These are phyloP conservation scores for Polytrichum commune DNA, from an alignment of 225 moss, liverwort and hornwort species.

Conservation along the genomic window DNA sequence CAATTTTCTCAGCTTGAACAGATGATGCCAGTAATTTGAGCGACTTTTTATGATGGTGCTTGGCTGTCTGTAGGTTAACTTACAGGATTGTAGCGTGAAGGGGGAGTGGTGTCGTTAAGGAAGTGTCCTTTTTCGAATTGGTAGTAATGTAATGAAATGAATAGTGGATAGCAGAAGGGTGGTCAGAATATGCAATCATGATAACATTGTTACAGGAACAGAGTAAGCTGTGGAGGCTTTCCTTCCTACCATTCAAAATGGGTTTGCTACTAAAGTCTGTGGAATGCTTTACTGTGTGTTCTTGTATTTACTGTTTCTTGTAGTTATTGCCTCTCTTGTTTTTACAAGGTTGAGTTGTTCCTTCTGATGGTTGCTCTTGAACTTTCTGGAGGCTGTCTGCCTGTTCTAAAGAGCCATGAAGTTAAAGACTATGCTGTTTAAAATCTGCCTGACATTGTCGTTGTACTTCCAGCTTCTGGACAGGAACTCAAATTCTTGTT, in stretches of 20 bases:
- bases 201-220: background rate
- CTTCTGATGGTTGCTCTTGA: background rate
- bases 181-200: background rate
- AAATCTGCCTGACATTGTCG: background rate
- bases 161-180: too few relatives aligned
- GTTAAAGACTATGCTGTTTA: background rate
- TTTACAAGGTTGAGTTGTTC: background rate
- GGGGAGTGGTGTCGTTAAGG: too few relatives aligned
- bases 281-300: too few relatives aligned
- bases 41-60: too few relatives aligned
- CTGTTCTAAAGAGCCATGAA: background rate
- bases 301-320: background rate
- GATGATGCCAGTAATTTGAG: too few relatives aligned
- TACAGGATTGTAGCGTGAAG: too few relatives aligned
- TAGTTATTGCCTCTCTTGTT: background rate
- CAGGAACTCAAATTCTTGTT: too few relatives aligned
- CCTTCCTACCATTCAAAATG: background rate
- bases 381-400: background rate
- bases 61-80: too few relatives aligned
- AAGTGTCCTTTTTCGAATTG: too few relatives aligned
- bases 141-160: too few relatives aligned
- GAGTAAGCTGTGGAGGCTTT: background rate
- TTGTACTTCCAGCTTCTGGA: conserved; percentile 21
- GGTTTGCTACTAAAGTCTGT: too few relatives aligned
- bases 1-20: too few relatives aligned